Conservation (phyloP, 495 filamentous ascomycete genomes). For the Cercophora scortea region DNA sequence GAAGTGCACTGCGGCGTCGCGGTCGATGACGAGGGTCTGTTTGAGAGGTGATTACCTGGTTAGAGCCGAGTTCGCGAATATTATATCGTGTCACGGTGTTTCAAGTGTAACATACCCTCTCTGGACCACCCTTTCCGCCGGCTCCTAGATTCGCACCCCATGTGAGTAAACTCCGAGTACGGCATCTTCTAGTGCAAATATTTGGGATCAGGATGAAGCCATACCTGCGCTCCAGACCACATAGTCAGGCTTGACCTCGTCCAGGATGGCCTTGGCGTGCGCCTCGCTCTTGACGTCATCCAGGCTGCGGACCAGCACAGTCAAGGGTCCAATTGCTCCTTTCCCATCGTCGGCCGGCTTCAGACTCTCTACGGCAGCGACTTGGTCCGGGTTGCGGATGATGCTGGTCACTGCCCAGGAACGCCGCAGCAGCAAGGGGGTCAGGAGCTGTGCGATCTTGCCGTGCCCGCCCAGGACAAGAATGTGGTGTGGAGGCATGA, state of each 20-base stretch:
- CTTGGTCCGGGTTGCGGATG: constrained; percentile 63
- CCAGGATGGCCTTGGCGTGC: constrained; percentile 55
- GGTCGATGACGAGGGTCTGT: constrained; percentile 47
- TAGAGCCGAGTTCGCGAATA: not conserved
- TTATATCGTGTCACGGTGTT: too few relatives aligned
- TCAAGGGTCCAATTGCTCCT: constrained; percentile 36
- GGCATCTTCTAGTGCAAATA: too few relatives aligned
- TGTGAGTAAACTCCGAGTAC: too few relatives aligned
- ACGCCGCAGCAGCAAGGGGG: constrained; percentile 62
- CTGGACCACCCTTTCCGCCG: constrained; percentile 65
- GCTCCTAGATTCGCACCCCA: constrained; percentile 38
- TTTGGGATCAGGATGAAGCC: constrained; percentile 4
- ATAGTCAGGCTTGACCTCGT: constrained; percentile 55
- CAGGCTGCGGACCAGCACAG: constrained; percentile 58
- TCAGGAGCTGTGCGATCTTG: constrained; percentile 69
- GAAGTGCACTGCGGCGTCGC: constrained; percentile 63
- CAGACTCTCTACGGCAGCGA: constrained; percentile 51
- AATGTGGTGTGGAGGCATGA: constrained; percentile 37
- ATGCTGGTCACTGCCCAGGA: constrained; percentile 71
- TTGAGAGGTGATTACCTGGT: not conserved
- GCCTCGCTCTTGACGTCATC: constrained; percentile 58
- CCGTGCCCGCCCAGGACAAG: constrained; percentile 78
- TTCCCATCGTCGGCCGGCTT: constrained; percentile 27
- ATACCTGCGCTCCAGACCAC: constrained; percentile 74
- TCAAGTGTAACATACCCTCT: constrained; percentile 26